phyloP scores from a whole-genome alignment of 306 rosid species.

The Amphicarpaea edgeworthii region DNA sequence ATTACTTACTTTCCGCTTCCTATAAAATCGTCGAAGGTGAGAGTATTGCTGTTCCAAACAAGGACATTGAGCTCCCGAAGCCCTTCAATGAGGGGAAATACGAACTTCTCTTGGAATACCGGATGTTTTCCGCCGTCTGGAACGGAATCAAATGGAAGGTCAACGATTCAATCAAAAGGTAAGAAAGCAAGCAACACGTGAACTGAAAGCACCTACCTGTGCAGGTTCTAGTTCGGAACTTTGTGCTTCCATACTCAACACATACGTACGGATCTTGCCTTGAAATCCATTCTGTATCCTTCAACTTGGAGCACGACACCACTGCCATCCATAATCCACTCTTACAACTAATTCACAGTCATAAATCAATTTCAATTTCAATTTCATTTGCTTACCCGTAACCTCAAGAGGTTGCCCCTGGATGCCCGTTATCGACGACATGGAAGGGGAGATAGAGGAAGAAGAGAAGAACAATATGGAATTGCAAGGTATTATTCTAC shows the following conservation, averaged over 20 bases:
- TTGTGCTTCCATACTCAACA: constrained; percentile 71
- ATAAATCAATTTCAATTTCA: too few species aligned
- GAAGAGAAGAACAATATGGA: too few species aligned
- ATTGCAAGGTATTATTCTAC: too few species aligned
- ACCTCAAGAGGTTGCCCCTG: constrained; percentile 81
- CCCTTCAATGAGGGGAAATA: constrained; percentile 76
- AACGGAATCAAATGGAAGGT: not conserved
- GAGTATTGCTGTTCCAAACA: constrained; percentile 91
- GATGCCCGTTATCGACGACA: constrained; percentile 70
- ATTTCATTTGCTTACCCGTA: constrained; percentile 58
- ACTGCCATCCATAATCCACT: constrained; percentile 47
- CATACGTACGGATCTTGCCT: constrained; percentile 91
- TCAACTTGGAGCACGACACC: constrained; percentile 78
- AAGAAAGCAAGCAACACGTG: too few species aligned
- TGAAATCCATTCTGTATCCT: constrained; percentile 88
- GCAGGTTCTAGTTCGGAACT: constrained; percentile 79
- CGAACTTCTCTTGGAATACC: constrained; percentile 79
- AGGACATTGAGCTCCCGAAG: constrained; percentile 70
- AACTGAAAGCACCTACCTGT: too few species aligned
- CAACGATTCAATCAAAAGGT: not conserved
- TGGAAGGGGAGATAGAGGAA: constrained; percentile 16
- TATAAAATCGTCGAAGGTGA: constrained; percentile 77
- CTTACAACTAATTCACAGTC: not conserved
- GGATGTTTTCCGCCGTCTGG: constrained; percentile 83
- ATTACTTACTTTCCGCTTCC: constrained; percentile 78